Conservation (phyloP, 2,329 filamentous ascomycete species). For the Talaromyces sp. region DNA sequence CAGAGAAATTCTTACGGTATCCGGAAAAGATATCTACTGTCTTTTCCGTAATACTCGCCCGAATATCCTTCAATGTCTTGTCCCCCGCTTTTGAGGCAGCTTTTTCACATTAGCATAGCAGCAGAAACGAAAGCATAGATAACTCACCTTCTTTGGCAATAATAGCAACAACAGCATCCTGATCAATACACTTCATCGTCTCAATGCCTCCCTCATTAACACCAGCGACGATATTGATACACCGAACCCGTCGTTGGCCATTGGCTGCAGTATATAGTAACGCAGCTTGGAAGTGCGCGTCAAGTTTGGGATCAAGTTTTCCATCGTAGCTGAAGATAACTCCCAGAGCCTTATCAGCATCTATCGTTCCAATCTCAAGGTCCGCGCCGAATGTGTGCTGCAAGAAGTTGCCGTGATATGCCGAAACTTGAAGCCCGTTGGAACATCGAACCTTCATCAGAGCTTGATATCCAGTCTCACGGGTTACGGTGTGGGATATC, state of each 20-base stretch:
- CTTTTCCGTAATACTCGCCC: conserved; percentile 79
- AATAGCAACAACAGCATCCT: conserved; percentile 84
- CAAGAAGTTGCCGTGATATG: conserved; percentile 95
- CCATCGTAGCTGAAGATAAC: conserved; percentile 94
- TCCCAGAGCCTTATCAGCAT: conserved; percentile 88
- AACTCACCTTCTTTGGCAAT: conserved; percentile 74
- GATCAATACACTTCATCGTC: conserved; percentile 86
- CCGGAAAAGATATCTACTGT: conserved; percentile 87
- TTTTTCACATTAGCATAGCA: conserved; percentile 20
- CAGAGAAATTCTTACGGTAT: conserved; percentile 89
- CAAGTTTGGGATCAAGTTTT: conserved; percentile 92
- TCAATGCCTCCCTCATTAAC: conserved; percentile 83
- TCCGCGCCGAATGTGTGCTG: conserved; percentile 95
- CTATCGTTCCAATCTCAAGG: conserved; percentile 86
- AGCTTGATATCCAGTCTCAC: conserved; percentile 92
- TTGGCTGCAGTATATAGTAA: conserved; percentile 88
- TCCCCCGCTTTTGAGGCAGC: conserved; percentile 80
- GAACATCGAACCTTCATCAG: conserved; percentile 98
- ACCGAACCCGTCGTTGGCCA: conserved; percentile 85
- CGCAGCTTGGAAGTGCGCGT: conserved; percentile 95
- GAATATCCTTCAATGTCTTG: conserved; percentile 76
- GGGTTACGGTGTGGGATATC: conserved; percentile 77
- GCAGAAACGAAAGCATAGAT: background rate
- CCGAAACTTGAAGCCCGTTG: conserved; percentile 86
- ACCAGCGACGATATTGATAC: conserved; percentile 88